Conservation (phyloP, 177 flowering plant genomes). For the Telopea speciosissima region DNA sequence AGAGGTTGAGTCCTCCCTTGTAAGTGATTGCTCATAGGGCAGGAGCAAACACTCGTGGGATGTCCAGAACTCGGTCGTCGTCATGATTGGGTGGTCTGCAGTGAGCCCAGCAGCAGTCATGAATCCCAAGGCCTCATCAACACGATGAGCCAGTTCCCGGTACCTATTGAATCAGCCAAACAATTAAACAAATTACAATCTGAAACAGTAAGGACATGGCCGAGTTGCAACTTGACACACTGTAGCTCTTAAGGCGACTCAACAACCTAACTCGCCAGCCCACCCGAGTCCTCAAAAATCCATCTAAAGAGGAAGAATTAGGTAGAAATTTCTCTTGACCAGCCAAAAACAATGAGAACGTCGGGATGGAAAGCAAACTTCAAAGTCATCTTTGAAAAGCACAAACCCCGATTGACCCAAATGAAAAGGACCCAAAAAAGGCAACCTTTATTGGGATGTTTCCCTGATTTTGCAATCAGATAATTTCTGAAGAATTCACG, state of each 20-base stretch:
- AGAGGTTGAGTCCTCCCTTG: conserved; percentile 52
- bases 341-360: no score
- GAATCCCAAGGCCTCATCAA: conserved; percentile 59
- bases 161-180: conserved; percentile 28
- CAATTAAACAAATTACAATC: no score
- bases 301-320: not conserved
- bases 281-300: not conserved
- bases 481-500: not conserved
- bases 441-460: not conserved
- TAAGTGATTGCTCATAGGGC: conserved; percentile 58
- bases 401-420: no score
- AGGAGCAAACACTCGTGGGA: conserved; percentile 61
- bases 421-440: not conserved
- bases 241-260: no score
- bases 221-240: no score
- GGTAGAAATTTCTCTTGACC: no score
- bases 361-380: not conserved
- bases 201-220: no score
- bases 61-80: conserved; percentile 61
- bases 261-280: no score
- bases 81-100: conserved; percentile 49
- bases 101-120: conserved; percentile 62
- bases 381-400: not conserved
- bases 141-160: conserved; percentile 46
- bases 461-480: not conserved